Base-by-base conservation (phyloP, 495 filamentous ascomycete species). In the Alectoria sarmentosa region DNA sequence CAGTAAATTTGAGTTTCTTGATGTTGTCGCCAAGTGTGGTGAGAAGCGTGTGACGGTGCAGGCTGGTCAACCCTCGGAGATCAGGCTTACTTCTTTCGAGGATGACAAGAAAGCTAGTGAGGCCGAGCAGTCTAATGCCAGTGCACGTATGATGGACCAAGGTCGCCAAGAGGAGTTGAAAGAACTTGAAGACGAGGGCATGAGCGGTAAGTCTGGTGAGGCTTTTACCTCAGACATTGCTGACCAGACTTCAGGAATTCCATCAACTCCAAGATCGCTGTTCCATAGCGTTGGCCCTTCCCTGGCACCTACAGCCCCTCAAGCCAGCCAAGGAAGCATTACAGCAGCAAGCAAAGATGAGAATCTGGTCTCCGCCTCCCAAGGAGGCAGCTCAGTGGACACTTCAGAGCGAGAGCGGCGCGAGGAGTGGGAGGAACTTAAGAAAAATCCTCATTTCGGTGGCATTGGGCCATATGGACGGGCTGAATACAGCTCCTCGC, bases 131-230 rank as follows among this genome's bases (percentile, higher is more conserved):
- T 55, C 52, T 21, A 34, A 21, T 21, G 52, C 52, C 28, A 55
- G 34, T n/a, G 30, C 52, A 55, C 52, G 52, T 32, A 19, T 55
- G 52, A 34, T 55, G 52, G 52, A 32, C 17, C 30, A 55, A 55
- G 52, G 52, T 55, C 52, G 19, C 17, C 28, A 55, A 7, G 52
- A 55, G 15, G 28, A 32, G 30, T 21, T 34, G 30, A 55, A 55
- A 11, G 52, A 55, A 34, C 6, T 55, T 4, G 30, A 55, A 19
- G 15, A 55, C 1, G 52, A 55, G 34, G 30, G 52, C 52, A 55
- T 34, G 52, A 55, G 52, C 21, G 52, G 52, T 55, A 55, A 55
- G 52, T 21, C 26, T 32, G 26, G 52, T n/a, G 7, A 55, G 28
- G 7, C 17, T 9, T 19, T 21, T 8, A 11, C 1, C 6, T 21